Evolutionary conservation across 208 protist species (phyloP).

Genomic region (Balamuthia mandrillaris): DNA sequence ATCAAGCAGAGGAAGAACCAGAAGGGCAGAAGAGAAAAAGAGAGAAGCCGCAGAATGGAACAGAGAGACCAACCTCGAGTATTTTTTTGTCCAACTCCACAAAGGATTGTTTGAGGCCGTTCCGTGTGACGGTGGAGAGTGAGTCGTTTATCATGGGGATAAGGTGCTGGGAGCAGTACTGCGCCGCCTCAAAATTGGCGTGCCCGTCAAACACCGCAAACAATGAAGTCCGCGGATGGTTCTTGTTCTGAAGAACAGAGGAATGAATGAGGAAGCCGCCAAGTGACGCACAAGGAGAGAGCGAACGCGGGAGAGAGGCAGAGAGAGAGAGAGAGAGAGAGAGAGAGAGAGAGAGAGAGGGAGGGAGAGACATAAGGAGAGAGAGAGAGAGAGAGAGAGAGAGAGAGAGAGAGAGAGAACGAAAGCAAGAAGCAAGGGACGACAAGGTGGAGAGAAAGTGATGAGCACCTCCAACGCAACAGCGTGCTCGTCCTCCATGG

Average conservation of each 20-base stretch:
- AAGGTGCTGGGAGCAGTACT: not conserved
- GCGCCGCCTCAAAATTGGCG: not conserved
- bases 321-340: not conserved
- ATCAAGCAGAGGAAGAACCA: not conserved
- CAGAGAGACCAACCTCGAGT: too few relatives aligned
- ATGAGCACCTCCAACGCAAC: too few relatives aligned
- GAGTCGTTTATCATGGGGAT: not conserved
- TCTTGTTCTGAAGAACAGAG: too few relatives aligned
- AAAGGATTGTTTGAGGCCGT: not conserved
- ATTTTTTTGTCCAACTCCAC: too few relatives aligned
- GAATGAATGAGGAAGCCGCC: not conserved
- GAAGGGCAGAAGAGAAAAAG: not conserved
- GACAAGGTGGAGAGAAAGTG: too few relatives aligned
- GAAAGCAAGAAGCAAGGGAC: too few relatives aligned
- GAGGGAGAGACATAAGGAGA: too few relatives aligned
- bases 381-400: too few relatives aligned
- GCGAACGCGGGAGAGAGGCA: not conserved
- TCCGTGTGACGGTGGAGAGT: not conserved
- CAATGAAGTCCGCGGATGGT: too few relatives aligned
- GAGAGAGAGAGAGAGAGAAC: too few relatives aligned
- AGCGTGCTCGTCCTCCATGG: not conserved
- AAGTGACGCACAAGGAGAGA: not conserved
- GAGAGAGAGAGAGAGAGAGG: conserved; percentile 1
- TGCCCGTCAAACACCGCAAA: not conserved
- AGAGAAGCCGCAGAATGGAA: not conserved